phyloP scores from a whole-genome alignment of 805 yeast genomes.

The Tetrapisispora phaffii region DNA sequence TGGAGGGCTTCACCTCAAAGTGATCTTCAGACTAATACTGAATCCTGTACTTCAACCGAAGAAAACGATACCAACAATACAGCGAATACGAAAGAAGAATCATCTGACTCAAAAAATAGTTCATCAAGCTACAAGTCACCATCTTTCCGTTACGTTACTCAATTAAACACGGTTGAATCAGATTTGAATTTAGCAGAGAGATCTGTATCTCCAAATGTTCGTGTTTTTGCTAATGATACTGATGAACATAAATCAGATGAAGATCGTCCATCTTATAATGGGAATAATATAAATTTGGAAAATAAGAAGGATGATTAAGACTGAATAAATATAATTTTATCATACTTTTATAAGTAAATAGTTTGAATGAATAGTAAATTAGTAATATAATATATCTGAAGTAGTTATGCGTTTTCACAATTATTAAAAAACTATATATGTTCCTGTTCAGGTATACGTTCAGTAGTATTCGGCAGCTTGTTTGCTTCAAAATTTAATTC shows the following conservation, averaged over 20 bases:
- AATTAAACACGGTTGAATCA: neutral
- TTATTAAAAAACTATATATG: neutral
- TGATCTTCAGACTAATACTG: neutral
- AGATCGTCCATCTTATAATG: constrained; percentile 44
- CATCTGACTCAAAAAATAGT: neutral
- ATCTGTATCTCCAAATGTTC: constrained; percentile 27
- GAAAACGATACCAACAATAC: neutral
- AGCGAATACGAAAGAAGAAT: neutral
- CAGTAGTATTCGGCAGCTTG: neutral
- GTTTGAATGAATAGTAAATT: neutral
- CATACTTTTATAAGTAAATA: no score
- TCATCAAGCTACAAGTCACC: neutral
- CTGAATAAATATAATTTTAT: no score
- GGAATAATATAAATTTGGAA: constrained; percentile 44
- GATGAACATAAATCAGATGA: constrained; percentile 24
- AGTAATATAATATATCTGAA: no score
- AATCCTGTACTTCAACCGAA: neutral
- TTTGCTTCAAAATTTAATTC: neutral
- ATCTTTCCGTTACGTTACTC: constrained; percentile 9
- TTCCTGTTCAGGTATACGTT: neutral
- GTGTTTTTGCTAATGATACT: constrained; percentile 21
- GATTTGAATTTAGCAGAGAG: constrained; percentile 22
- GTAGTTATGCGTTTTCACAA: no score
- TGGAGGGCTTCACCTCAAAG: constrained; percentile 6
- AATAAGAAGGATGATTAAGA: constrained; percentile 33